Evolutionary conservation across 2,329 filamentous ascomycete species (phyloP).

Genomic region (Verticillium klebahnii): DNA sequence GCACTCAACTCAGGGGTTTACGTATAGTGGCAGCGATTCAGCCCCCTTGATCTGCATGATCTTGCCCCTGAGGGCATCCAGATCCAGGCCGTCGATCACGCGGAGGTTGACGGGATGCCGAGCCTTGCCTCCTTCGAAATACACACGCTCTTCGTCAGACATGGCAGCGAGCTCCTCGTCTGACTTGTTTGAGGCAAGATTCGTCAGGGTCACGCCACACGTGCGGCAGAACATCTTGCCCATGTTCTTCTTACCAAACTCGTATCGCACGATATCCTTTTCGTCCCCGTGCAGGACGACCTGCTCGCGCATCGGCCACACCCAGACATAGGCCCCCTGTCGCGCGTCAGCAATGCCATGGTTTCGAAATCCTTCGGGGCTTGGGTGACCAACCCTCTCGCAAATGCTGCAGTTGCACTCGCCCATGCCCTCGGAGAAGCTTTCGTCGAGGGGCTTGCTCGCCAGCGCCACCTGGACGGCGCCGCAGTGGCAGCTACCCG

Average conservation of each 20-base stretch:
- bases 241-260: constrained; percentile 24
- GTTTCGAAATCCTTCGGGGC: neutral
- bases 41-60: constrained; percentile 10
- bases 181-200: constrained; percentile 20
- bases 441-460: constrained; percentile 36
- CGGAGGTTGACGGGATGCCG: constrained; percentile 32
- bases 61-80: constrained; percentile 12
- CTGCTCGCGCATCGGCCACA: constrained; percentile 34
- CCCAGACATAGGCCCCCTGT: constrained; percentile 39
- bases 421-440: constrained; percentile 19
- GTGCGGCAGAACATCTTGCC: constrained; percentile 43
- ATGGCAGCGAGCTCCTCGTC: constrained; percentile 31
- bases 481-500: constrained; percentile 51
- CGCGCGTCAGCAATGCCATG: neutral
- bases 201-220: constrained; percentile 41
- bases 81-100: constrained; percentile 31
- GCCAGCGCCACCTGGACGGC: constrained; percentile 38
- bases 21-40: constrained; percentile 25
- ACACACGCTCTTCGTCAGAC: constrained; percentile 17
- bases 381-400: constrained; percentile 25
- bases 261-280: constrained; percentile 34
- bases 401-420: constrained; percentile 52
- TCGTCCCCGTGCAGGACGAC: constrained; percentile 32
- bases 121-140: constrained; percentile 9
- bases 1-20: constrained; percentile 29